Conservation (phyloP, 306 rosid genomes). For the Quercus alba region DNA sequence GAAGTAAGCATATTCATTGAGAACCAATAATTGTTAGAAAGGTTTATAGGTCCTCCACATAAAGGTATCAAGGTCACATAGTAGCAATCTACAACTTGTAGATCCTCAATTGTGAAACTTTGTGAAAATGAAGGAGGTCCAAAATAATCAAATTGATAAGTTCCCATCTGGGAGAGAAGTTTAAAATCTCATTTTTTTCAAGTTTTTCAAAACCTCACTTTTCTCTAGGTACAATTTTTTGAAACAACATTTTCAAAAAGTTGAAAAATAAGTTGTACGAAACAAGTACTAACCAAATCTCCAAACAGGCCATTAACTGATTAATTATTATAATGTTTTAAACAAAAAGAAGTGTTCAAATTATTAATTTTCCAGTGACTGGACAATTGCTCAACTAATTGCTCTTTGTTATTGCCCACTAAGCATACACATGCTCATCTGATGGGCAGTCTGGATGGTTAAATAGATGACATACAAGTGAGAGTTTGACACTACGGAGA, state of each 20-base stretch:
- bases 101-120: neutral
- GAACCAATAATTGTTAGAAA: neutral
- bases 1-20: neutral
- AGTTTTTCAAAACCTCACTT: no score
- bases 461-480: no score
- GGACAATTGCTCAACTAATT: neutral
- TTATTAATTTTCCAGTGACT: neutral
- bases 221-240: no score
- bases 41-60: neutral
- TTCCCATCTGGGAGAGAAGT: no score
- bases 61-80: neutral
- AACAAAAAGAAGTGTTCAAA: neutral
- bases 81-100: neutral
- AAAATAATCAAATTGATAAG: neutral
- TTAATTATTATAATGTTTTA: neutral
- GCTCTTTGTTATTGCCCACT: no score
- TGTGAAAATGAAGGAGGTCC: neutral
- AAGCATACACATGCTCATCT: no score
- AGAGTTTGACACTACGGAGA: no score
- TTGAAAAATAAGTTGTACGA: no score
- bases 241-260: no score
- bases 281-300: neutral
- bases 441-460: no score
- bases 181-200: no score
- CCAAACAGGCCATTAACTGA: neutral